Conservation (phyloP, 2,329 filamentous ascomycete genomes). For the Proliferodiscus dingleyae region DNA sequence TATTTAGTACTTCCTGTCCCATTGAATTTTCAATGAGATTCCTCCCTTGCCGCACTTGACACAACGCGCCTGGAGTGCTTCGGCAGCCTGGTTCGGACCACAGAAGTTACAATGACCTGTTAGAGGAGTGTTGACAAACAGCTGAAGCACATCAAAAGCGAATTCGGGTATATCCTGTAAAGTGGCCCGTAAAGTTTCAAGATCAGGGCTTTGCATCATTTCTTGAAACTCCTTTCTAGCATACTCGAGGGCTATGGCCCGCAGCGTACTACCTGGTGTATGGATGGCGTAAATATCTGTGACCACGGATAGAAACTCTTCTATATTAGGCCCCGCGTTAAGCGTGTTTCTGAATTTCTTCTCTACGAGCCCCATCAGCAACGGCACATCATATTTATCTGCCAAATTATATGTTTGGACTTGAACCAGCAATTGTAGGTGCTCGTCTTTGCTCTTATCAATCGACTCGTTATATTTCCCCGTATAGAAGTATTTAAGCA, state of each 20-base stretch:
- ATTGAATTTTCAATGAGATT: constrained; percentile 11
- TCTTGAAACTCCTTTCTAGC: constrained; percentile 7
- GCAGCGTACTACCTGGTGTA: constrained; percentile 10
- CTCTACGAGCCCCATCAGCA: constrained; percentile 13
- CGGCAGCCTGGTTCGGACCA: constrained; percentile 13
- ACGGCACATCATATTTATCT: constrained; percentile 15
- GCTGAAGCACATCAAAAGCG: constrained; percentile 13
- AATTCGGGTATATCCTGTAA: constrained; percentile 12
- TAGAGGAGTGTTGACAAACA: constrained; percentile 10
- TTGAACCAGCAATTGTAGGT: constrained; percentile 4
- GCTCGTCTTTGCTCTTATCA: constrained; percentile 6
- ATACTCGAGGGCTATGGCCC: constrained; percentile 6
- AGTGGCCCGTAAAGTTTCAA: constrained; percentile 6
- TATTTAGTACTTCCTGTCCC: too few relatives aligned
- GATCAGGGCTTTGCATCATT: constrained; percentile 5
- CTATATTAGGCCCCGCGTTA: background rate
- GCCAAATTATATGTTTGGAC: constrained; percentile 13
- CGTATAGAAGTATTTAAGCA: constrained; percentile 16
- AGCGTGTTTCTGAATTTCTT: constrained; percentile 11
- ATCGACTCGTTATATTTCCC: constrained; percentile 10
- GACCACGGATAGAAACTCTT: constrained; percentile 13
- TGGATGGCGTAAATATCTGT: constrained; percentile 13
- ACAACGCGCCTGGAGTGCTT: constrained; percentile 14
- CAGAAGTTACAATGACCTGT: constrained; percentile 12
- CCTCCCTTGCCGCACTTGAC: constrained; percentile 10